Evolutionary conservation across 805 yeast genomes (phyloP).

Genomic region (Scheffersomyces ergatensis): DNA sequence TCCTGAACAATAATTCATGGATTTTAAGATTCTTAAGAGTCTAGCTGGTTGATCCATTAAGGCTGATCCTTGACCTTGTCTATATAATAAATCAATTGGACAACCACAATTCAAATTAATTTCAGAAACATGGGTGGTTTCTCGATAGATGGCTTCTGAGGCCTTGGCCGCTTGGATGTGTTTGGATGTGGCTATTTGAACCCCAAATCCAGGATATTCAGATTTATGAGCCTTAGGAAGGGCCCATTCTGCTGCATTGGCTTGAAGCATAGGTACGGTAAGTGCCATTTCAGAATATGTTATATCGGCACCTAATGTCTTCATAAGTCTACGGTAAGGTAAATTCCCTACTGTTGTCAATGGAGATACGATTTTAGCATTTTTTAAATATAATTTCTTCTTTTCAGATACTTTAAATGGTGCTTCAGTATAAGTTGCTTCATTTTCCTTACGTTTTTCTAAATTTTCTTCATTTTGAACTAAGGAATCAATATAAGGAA

Average conservation of each 20-base stretch:
- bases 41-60: conserved; percentile 86
- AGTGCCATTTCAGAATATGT: conserved; percentile 97
- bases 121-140: conserved; percentile 67
- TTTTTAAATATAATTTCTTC: conserved; percentile 61
- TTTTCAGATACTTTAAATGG: conserved; percentile 80
- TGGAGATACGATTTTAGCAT: conserved; percentile 90
- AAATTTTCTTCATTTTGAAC: conserved; percentile 43
- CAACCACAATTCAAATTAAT: conserved; percentile 94
- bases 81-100: conserved; percentile 91
- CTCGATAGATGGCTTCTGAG: conserved; percentile 68
- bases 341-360: conserved; percentile 96
- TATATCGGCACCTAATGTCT: conserved; percentile 83
- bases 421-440: conserved; percentile 66
- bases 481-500: conserved; percentile 63
- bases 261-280: conserved; percentile 80
- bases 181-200: conserved; percentile 88
- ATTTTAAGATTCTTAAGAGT: conserved; percentile 71
- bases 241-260: conserved; percentile 96
- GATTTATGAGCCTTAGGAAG: conserved; percentile 80
- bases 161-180: conserved; percentile 94
- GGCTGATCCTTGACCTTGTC: conserved; percentile 96
- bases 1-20: conserved; percentile 87
- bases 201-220: conserved; percentile 88
- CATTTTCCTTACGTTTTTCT: conserved; percentile 34
- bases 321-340: conserved; percentile 93